These are phyloP conservation scores for Phytophthora crassamura DNA, from an alignment of 352 stramenopile genomes.

Conservation along the genomic window DNA sequence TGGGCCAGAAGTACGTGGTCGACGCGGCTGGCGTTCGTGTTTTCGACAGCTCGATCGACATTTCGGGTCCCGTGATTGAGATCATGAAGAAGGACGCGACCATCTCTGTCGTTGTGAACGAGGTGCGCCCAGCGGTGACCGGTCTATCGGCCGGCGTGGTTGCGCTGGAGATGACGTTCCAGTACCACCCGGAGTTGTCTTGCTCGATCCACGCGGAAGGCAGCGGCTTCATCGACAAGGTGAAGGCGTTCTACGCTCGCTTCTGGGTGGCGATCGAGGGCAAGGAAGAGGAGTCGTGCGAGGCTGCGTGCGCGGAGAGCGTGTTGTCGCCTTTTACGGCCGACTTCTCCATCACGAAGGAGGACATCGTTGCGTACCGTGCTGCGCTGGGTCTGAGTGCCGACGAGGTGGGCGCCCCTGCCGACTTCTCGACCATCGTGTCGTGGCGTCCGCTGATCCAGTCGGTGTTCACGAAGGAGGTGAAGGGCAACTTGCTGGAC, in stretches of 20 bases:
- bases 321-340: constrained; percentile 66
- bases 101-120: constrained; percentile 64
- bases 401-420: constrained; percentile 45
- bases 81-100: constrained; percentile 43
- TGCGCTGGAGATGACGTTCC: constrained; percentile 64
- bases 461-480: constrained; percentile 84
- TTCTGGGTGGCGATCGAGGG: constrained; percentile 76
- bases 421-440: constrained; percentile 83
- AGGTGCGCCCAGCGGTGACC: constrained; percentile 62
- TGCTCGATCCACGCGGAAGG: constrained; percentile 64
- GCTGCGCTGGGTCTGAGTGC: constrained; percentile 51
- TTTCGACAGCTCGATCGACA: constrained; percentile 46
- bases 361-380: constrained; percentile 72
- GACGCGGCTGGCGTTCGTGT: constrained; percentile 40
- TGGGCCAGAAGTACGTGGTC: constrained; percentile 52
- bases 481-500: constrained; percentile 82
- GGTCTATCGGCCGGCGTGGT: constrained; percentile 54
- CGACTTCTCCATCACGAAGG: constrained; percentile 63
- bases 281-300: constrained; percentile 66
- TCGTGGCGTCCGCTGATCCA: constrained; percentile 86
- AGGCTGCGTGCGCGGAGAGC: constrained; percentile 62
- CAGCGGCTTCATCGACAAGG: constrained; percentile 52
- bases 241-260: constrained; percentile 80
- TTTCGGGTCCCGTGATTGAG: constrained; percentile 54
- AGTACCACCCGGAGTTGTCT: constrained; percentile 49